Conservation (phyloP, 192 early-diverging fungal species). For the Coemansia aciculifera region DNA sequence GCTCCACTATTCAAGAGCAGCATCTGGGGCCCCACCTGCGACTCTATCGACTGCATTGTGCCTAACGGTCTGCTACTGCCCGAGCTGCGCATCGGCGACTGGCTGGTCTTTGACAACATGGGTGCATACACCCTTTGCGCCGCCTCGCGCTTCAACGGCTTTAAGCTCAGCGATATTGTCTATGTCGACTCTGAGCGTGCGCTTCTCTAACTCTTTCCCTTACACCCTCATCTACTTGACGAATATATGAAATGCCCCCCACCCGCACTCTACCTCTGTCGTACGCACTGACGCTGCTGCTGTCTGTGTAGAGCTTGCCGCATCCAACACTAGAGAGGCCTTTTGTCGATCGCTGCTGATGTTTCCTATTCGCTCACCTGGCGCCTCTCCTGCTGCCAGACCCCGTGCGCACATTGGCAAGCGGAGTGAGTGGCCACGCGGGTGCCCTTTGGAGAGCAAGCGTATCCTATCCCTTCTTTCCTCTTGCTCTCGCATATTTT, state of each 20-base stretch:
- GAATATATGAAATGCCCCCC: background rate
- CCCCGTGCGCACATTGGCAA: conserved; percentile 2
- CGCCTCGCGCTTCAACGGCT: conserved; percentile 85
- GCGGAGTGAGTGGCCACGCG: background rate
- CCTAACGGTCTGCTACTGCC: conserved; percentile 64
- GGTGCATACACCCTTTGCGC: conserved; percentile 96
- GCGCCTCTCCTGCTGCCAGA: background rate
- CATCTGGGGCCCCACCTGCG: conserved; percentile 98
- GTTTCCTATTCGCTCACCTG: conserved; percentile 10
- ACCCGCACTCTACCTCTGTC: conserved; percentile 10
- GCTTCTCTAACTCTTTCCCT: conserved; percentile 7
- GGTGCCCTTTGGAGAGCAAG: background rate
- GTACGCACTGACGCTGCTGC: background rate
- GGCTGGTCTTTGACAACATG: conserved; percentile 94
- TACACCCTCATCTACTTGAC: background rate
- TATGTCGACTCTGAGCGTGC: conserved; percentile 78
- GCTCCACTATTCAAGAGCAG: conserved; percentile 56
- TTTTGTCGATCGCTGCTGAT: conserved; percentile 8
- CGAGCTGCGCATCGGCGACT: conserved; percentile 89
- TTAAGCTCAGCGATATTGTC: conserved; percentile 76
- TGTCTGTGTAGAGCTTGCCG: conserved; percentile 5
- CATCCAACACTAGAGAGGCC: background rate
- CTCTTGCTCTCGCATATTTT: conserved; percentile 13
- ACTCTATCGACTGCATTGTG: conserved; percentile 94
- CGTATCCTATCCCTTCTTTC: background rate